Conservation (phyloP, 108 stramenopile species). For the Cyclostephanos tholiformis region DNA sequence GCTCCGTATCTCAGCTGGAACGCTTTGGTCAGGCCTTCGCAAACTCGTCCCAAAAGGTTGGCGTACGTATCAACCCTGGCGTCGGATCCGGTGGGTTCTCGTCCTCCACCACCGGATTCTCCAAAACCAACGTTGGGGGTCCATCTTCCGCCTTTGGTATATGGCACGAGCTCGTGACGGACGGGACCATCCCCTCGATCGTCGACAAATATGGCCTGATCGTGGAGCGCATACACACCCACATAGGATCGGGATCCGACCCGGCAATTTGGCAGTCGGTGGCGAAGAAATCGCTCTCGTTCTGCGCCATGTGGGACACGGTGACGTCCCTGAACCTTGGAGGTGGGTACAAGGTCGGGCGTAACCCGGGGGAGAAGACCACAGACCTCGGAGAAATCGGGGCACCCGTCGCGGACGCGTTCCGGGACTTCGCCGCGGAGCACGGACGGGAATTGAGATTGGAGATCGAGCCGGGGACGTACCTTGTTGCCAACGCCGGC, state of each 20-base stretch:
- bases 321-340: slow-evolving; percentile 92
- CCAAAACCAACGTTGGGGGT: slow-evolving; percentile 98
- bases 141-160: slow-evolving; percentile 95
- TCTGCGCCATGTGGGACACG: slow-evolving; percentile 85
- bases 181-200: slow-evolving; percentile 85
- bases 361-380: slow-evolving; percentile 88
- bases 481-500: slow-evolving; percentile 96
- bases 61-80: slow-evolving; percentile 97
- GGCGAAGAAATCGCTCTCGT: slow-evolving; percentile 84
- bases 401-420: slow-evolving; percentile 85
- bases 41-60: slow-evolving; percentile 80
- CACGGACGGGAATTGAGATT: slow-evolving; percentile 88
- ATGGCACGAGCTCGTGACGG: slow-evolving; percentile 84
- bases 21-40: slow-evolving; percentile 84
- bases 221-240: slow-evolving; percentile 97
- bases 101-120: slow-evolving; percentile 77
- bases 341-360: slow-evolving; percentile 98
- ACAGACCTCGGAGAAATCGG: slow-evolving; percentile 96
- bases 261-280: slow-evolving; percentile 96
- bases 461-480: slow-evolving; percentile 99
- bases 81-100: slow-evolving; percentile 97
- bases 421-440: slow-evolving; percentile 83
- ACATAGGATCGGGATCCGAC: slow-evolving; percentile 98
- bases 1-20: slow-evolving; percentile 93
- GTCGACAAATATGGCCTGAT: slow-evolving; percentile 87